These are phyloP conservation scores for Rhodosorus marinus DNA, from an alignment of 23 red algal genomes.

Conservation along the genomic window DNA sequence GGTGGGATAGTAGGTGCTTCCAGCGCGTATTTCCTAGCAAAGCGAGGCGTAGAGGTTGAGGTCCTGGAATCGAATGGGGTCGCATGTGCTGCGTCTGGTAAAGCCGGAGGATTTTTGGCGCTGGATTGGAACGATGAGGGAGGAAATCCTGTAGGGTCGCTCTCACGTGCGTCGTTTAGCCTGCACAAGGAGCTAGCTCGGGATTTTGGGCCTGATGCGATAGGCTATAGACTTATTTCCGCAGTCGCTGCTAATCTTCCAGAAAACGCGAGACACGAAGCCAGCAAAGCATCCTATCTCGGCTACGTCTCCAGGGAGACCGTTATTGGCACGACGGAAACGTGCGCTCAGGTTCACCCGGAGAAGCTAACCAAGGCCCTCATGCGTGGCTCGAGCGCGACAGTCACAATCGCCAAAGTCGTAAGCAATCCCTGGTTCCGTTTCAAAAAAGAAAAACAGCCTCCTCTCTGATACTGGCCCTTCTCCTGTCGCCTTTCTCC, in stretches of 20 bases:
- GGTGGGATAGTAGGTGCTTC: slow-evolving; percentile 48
- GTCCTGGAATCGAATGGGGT: slow-evolving; percentile 12
- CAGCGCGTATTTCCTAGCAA: slow-evolving; percentile 35
- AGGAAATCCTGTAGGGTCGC: not conserved
- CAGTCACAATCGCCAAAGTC: not conserved
- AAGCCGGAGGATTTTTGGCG: slow-evolving; percentile 45
- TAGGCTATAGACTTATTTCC: slow-evolving; percentile 14
- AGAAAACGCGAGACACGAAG: no score
- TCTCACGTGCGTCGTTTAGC: slow-evolving; percentile 18
- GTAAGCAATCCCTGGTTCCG: no score
- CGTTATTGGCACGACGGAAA: slow-evolving; percentile 12
- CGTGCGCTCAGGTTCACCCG: slow-evolving; percentile 33
- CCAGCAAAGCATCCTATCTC: no score
- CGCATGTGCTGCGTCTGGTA: slow-evolving; percentile 41
- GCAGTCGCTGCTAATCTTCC: slow-evolving; percentile 12
- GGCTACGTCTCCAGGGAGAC: not conserved
- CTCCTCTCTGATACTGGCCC: no score
- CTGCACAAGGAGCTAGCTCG: slow-evolving; percentile 16
- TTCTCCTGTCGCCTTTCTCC: no score
- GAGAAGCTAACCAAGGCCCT: slow-evolving; percentile 14
- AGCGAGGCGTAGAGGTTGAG: not conserved
- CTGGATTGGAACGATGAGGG: slow-evolving; percentile 19
- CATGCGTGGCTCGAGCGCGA: slow-evolving; percentile 2
- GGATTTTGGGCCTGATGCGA: not conserved
- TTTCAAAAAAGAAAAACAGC: no score